A percentile compares a stretch with the other conserved stretches of the same genome.
These are phyloP conservation scores for Diaporthe destruens DNA, from an alignment of 2,329 filamentous ascomycete species.

Conservation along the genomic window DNA sequence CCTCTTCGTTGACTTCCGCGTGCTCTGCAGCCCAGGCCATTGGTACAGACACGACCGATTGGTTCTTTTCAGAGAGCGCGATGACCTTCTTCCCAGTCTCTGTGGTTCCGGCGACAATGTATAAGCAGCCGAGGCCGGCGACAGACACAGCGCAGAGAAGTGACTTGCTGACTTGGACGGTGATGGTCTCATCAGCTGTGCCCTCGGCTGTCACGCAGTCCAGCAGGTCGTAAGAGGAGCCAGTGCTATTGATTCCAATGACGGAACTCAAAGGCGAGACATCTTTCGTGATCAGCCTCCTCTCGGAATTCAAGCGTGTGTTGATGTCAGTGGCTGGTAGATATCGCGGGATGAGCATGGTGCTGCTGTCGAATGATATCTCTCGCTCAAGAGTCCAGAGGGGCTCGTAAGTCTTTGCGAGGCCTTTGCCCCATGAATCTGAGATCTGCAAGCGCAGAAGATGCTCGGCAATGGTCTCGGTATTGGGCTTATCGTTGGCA, in stretches of 20 bases:
- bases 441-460: conserved; percentile 42
- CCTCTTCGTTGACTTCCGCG: conserved; percentile 9
- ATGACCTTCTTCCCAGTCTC: conserved; percentile 3
- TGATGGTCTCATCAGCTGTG: not conserved
- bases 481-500: not conserved
- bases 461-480: conserved; percentile 36
- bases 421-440: conserved; percentile 36
- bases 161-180: conserved; percentile 26
- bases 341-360: conserved; percentile 47
- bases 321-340: conserved; percentile 41
- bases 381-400: conserved; percentile 51
- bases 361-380: conserved; percentile 45
- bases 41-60: conserved; percentile 4
- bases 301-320: conserved; percentile 43
- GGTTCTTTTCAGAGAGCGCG: not conserved
- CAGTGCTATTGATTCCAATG: conserved; percentile 1
- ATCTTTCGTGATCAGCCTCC: conserved; percentile 39
- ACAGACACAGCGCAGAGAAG: conserved; percentile 19
- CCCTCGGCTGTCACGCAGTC: not conserved
- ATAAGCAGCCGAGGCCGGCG: conserved; percentile 12
- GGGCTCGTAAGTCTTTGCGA: conserved; percentile 34
- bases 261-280: conserved; percentile 11
- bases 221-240: conserved; percentile 3
- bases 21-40: not conserved
- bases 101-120: conserved; percentile 1